Percentiles rank a stretch among this genome's conserved stretches.
These are phyloP conservation scores for Quercus engelmannii DNA, from an alignment of 306 rosid species.

Conservation along the genomic window DNA sequence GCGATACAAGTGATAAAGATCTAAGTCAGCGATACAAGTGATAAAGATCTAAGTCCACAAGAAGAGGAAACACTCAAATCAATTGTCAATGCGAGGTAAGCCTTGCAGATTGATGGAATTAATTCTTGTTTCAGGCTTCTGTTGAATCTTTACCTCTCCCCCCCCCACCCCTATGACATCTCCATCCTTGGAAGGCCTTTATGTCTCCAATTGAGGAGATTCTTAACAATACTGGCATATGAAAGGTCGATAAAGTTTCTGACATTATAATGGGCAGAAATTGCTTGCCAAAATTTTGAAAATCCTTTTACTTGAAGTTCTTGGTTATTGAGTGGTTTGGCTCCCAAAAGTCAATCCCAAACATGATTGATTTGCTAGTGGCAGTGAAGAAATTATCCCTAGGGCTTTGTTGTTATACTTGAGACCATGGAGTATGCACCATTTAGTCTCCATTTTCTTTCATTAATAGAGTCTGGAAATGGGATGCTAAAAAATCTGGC, in stretches of 20 bases:
- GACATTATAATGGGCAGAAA: too few relatives aligned
- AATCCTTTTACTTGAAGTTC: not conserved
- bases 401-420: not conserved
- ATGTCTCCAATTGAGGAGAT: not conserved
- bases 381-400: not conserved
- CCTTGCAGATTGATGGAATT: not conserved
- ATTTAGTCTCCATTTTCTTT: not conserved
- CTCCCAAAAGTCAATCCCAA: not conserved
- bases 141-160: not conserved
- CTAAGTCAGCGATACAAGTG: slow-evolving; percentile 42
- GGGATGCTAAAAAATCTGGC: not conserved
- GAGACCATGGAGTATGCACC: too few relatives aligned
- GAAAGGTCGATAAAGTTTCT: too few relatives aligned
- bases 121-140: not conserved
- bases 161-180: not conserved
- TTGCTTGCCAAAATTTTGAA: not conserved
- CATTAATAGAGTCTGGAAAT: not conserved
- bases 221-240: not conserved
- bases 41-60: slow-evolving; percentile 65
- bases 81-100: slow-evolving; percentile 75
- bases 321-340: not conserved
- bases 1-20: slow-evolving; percentile 33
- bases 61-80: slow-evolving; percentile 70
- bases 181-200: not conserved
- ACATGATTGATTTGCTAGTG: not conserved